Percentiles rank a stretch among this genome's conserved stretches.
Evolutionary conservation across 2,329 filamentous ascomycete species (phyloP).

Genomic region (Trichophyton benhamiae): DNA sequence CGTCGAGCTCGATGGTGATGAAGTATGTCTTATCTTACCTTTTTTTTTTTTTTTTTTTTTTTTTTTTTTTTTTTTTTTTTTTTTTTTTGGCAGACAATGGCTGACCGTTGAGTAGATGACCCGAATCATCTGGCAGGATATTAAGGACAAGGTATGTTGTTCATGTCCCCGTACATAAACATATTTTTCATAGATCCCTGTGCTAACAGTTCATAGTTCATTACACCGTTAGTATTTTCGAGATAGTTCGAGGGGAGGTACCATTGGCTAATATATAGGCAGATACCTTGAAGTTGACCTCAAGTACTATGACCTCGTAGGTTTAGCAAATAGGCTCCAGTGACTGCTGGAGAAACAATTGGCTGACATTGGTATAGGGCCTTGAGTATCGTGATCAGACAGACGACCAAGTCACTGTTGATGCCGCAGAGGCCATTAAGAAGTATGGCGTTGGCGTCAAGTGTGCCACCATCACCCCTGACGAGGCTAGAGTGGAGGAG

Average conservation of each 20-base stretch:
- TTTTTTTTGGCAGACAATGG: slow-evolving; percentile 1
- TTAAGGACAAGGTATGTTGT: slow-evolving; percentile 71
- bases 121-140: slow-evolving; percentile 95
- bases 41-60: too few relatives aligned
- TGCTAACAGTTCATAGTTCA: slow-evolving; percentile 46
- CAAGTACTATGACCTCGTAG: slow-evolving; percentile 83
- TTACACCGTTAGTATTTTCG: slow-evolving; percentile 50
- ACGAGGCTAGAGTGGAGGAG: slow-evolving; percentile 91
- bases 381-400: slow-evolving; percentile 92
- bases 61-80: too few relatives aligned
- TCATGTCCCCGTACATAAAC: slow-evolving; percentile 5
- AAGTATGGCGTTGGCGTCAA: slow-evolving; percentile 99
- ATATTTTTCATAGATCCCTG: slow-evolving; percentile 5
- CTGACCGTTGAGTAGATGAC: slow-evolving; percentile 57
- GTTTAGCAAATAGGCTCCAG: slow-evolving; percentile 9
- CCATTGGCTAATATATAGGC: background rate
- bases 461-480: slow-evolving; percentile 97
- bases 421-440: slow-evolving; percentile 94
- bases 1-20: slow-evolving; percentile 87
- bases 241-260: background rate
- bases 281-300: slow-evolving; percentile 89
- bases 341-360: slow-evolving; percentile 6
- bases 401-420: slow-evolving; percentile 87
- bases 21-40: slow-evolving; percentile 33
- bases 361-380: slow-evolving; percentile 38